phyloP scores from a whole-genome alignment of 2,329 filamentous ascomycete species.

The Arachnopeziza araneosa region DNA sequence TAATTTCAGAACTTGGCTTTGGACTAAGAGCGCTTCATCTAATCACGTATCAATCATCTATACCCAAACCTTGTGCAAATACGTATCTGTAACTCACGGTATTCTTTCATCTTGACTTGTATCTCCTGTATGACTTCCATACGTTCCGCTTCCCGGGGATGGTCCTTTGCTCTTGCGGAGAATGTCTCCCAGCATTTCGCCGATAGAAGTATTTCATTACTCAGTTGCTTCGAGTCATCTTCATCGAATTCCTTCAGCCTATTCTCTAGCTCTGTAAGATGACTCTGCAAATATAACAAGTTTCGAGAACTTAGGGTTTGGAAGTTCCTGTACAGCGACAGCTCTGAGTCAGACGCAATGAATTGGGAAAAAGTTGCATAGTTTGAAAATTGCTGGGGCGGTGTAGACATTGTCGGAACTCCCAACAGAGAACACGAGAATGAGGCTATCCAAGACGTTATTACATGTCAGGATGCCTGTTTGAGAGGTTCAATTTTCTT shows the following conservation, averaged over 20 bases:
- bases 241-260: conserved; percentile 9
- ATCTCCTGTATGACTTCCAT: conserved; percentile 12
- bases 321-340: conserved; percentile 15
- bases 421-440: too few relatives aligned
- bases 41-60: not conserved
- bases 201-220: conserved; percentile 9
- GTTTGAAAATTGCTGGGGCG: too few relatives aligned
- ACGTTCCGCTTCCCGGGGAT: not conserved
- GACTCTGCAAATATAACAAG: conserved; percentile 14
- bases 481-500: too few relatives aligned
- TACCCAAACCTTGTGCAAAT: too few relatives aligned
- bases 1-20: not conserved
- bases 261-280: conserved; percentile 17
- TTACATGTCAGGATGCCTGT: too few relatives aligned
- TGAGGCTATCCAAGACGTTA: too few relatives aligned
- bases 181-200: conserved; percentile 3
- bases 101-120: conserved; percentile 10
- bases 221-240: conserved; percentile 5
- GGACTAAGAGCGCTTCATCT: not conserved
- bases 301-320: conserved; percentile 17
- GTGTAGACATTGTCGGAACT: too few relatives aligned
- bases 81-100: conserved; percentile 8
- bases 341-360: too few relatives aligned
- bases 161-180: not conserved
- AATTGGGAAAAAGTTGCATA: too few relatives aligned